Base-by-base conservation (phyloP, 352 stramenopile genomes). In the Globisporangium spiculum region DNA sequence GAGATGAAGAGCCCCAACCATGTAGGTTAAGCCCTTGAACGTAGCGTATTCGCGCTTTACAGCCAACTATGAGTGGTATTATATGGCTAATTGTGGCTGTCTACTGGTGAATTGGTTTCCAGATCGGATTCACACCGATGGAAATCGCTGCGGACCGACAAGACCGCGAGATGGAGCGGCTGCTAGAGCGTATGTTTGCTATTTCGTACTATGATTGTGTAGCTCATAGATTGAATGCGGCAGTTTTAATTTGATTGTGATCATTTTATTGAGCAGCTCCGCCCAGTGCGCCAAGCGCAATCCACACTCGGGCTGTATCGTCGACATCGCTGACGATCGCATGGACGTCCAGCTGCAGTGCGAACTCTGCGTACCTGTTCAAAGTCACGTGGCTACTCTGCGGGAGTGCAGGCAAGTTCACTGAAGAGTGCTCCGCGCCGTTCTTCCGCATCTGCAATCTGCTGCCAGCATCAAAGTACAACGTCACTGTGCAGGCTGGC, bases 121-220 rank as follows among this genome's bases (percentile, higher is more conserved):
- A 89, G 81, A 46, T 73, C 24, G 71, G 70, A 10, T 76, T 84
- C 65, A 72, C 71, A 10, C 73, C 81, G 3, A 77, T 82, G 53
- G 75, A 83, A 36, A 63, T 89, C n/a, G 78, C 78, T 24, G 68
- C 65, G 1, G 81, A 89, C 9, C 22, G 80, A 20, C 69, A 80
- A 41, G 72, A 79, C 20, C 64, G 69, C 12, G 52, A 62, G 12
- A 78, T 89, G 48, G 63, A 78, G 34, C 71, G 65, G n/a, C 60
- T 87, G 2, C 73, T 89, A 0, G 75, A 89, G 68, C 78, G 81
- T 87, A 48, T 55, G 70, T 74, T 44, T 46, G 18, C 16, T 61
- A 46, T 26, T 5, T 9, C 44, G n/a, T 12, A 12, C 32, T 38
- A 38, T 18, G 36, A 27, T 50, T 27, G 26, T 55, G 59, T 20